A percentile compares a stretch with the other conserved stretches of the same genome.
These are phyloP conservation scores for Vigna hirtella DNA, from an alignment of 306 rosid genomes.

Conservation along the genomic window DNA sequence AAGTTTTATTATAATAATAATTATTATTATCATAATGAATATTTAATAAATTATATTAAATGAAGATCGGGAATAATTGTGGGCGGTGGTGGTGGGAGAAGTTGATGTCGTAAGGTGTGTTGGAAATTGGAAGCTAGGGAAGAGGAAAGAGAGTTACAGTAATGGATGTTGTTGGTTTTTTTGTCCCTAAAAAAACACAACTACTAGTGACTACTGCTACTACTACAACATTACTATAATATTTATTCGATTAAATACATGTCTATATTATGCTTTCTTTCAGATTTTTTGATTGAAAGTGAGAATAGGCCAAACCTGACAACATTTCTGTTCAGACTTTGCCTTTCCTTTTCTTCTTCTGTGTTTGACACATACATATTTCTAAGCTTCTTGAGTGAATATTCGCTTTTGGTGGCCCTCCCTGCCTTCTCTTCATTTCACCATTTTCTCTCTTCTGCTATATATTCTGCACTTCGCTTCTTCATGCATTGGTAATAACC, in stretches of 20 bases:
- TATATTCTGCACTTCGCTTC: neutral
- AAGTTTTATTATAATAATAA: too few relatives aligned
- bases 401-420: neutral
- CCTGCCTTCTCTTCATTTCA: neutral
- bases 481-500: slow-evolving; percentile 35
- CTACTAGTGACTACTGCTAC: neutral
- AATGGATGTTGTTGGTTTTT: slow-evolving; percentile 6
- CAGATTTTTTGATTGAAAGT: slow-evolving; percentile 37
- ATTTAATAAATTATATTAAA: neutral
- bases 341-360: slow-evolving; percentile 27
- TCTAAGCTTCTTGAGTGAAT: neutral
- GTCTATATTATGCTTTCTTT: slow-evolving; percentile 18
- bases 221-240: neutral
- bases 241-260: neutral
- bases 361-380: slow-evolving; percentile 1
- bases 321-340: slow-evolving; percentile 40
- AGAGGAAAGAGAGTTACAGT: neutral
- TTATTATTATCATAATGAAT: too few relatives aligned
- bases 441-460: slow-evolving; percentile 3
- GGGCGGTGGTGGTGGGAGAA: slow-evolving; percentile 47
- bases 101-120: slow-evolving; percentile 43
- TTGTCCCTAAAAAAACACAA: slow-evolving; percentile 29
- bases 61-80: slow-evolving; percentile 39
- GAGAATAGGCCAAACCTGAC: slow-evolving; percentile 44
- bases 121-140: slow-evolving; percentile 50